A percentile compares a stretch with the other conserved stretches of the same genome.
These are phyloP conservation scores for Leishmania mexicana DNA, from an alignment of 208 protist species.

Conservation along the genomic window DNA sequence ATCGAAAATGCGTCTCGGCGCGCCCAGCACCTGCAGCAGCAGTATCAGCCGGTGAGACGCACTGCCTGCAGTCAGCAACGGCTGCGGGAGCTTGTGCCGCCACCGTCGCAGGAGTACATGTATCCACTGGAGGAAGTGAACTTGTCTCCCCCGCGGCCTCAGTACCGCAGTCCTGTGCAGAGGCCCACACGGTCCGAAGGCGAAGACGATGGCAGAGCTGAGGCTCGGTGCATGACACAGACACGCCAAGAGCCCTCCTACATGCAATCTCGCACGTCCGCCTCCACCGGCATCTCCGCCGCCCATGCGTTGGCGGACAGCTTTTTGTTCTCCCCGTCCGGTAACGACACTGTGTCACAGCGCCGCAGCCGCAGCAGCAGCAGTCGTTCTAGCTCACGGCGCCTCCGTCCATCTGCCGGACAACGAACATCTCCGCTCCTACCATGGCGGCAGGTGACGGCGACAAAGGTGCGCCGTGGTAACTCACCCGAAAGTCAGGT, in stretches of 20 bases:
- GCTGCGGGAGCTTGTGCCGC: neutral
- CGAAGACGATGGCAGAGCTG: neutral
- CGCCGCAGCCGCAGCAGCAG: neutral
- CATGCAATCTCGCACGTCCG: neutral
- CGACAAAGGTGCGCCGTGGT: neutral
- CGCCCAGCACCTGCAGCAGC: neutral
- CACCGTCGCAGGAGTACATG: conserved; percentile 12
- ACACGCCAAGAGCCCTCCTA: neutral
- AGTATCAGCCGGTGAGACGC: neutral
- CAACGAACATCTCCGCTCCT: neutral
- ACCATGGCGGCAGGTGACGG: neutral
- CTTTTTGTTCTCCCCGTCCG: neutral
- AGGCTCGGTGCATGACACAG: neutral
- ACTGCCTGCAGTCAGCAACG: neutral
- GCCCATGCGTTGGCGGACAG: neutral
- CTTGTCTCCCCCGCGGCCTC: neutral
- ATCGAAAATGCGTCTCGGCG: neutral
- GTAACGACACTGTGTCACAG: neutral
- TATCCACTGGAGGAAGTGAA: conserved; percentile 6
- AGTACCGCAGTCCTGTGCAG: neutral
- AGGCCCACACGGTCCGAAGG: neutral
- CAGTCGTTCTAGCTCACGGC: neutral
- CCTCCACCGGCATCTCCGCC: neutral
- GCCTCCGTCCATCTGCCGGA: no score
- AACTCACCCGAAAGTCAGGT: neutral